Conservation (phyloP, 352 stramenopile species). For the Nothophytophthora sp. region DNA sequence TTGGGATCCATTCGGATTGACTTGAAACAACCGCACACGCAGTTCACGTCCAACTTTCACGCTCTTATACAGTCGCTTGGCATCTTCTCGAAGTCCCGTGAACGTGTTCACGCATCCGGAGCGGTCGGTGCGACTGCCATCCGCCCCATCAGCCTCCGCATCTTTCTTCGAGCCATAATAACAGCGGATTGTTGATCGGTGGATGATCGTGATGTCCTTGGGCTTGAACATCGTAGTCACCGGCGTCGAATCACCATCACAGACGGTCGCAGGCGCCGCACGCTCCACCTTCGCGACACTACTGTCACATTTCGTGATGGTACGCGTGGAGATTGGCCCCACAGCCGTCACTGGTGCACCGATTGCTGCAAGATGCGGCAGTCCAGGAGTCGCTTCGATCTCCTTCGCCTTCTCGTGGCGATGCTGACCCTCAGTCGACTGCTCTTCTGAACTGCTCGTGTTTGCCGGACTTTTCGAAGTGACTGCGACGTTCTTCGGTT, state of each 20-base stretch:
- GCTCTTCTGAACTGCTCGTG: slow-evolving; percentile 11
- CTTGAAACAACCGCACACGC: slow-evolving; percentile 72
- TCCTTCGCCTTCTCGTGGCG: slow-evolving; percentile 10
- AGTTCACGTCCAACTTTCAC: slow-evolving; percentile 58
- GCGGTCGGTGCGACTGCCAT: slow-evolving; percentile 55
- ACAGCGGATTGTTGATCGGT: slow-evolving; percentile 75
- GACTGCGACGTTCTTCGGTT: slow-evolving; percentile 8
- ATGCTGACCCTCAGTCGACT: background rate
- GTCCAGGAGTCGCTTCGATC: slow-evolving; percentile 4
- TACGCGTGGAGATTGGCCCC: slow-evolving; percentile 8
- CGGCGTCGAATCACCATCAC: background rate
- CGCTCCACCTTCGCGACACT: slow-evolving; percentile 19
- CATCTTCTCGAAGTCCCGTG: slow-evolving; percentile 80
- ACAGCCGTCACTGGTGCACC: slow-evolving; percentile 12
- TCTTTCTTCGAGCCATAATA: slow-evolving; percentile 83
- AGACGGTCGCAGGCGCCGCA: slow-evolving; percentile 5
- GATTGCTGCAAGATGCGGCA: slow-evolving; percentile 8
- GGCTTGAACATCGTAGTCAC: slow-evolving; percentile 43
- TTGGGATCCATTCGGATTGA: slow-evolving; percentile 61
- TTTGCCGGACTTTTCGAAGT: slow-evolving; percentile 2
- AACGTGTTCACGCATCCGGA: slow-evolving; percentile 86
- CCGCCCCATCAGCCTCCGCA: slow-evolving; percentile 67
- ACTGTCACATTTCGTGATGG: slow-evolving; percentile 17
- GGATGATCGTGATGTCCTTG: slow-evolving; percentile 82
- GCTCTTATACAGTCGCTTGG: slow-evolving; percentile 75